Evolutionary conservation across 164 flowering plant species (phyloP), one percentile per base, ranked within the genome.

Genomic region (Vitis rotundifolia): DNA sequence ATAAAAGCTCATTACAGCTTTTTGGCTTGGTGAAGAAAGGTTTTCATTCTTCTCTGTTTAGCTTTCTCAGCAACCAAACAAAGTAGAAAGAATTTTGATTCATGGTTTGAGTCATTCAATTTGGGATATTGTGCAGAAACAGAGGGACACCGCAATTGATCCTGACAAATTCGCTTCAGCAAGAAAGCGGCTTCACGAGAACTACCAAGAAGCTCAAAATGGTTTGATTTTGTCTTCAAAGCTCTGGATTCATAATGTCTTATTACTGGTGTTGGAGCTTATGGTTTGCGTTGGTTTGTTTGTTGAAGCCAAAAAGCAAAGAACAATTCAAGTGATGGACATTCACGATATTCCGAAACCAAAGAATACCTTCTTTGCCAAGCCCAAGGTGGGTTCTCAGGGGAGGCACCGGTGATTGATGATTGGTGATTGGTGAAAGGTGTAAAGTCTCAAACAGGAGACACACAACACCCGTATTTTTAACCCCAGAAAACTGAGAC

Each of bases 251-350:
- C 6, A 16, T 62, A 16, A 16, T 74, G 4, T 44, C 1, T 60
- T 19, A 10, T 67, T 51, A 6, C 29, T 18, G 57, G 31, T 37
- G 9, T 6, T 28, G 8, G 31, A 16, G 64, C 6, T 47, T 51
- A 59, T 58, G 61, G 55, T 19, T 49, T 70, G 59, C 59, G 57
- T 65, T 28, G 31, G 68, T 64, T 18, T 61, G 28, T 49, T 78
- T 72, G 64, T 29, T 84, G 88, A 86, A 96, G 99, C 97, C 49
- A 96, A 92, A 83, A 96, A 81, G 89, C 99, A 95, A 85, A 85
- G 98, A 77, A 95, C 93, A 15, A 89, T 93, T 62, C 97, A 89
- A 64, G 88, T 91, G 82, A 91, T 93, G 98, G 98, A 91, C 77
- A 80, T 93, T 70, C 96, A 93, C 59, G 97, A 91, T 71, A 81